Conservation (phyloP, 768 basidiomycete genomes). For the Lactifluus pinguis region DNA sequence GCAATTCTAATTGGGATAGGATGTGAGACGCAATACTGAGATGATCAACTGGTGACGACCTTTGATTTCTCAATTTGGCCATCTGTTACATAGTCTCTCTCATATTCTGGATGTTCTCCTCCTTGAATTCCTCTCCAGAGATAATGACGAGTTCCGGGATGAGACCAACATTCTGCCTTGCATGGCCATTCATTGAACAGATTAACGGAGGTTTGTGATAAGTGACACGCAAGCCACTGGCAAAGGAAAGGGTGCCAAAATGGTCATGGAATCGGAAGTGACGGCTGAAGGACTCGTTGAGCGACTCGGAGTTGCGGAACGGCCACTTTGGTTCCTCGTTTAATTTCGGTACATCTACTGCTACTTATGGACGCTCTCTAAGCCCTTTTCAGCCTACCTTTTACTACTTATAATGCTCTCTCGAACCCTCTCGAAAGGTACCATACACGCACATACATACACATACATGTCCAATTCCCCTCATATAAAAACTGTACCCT, state of each 20-base stretch:
- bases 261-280: slow-evolving; percentile 25
- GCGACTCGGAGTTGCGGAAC: too few relatives aligned
- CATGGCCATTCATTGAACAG: slow-evolving; percentile 31
- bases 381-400: too few relatives aligned
- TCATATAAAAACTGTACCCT: too few relatives aligned
- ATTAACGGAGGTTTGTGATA: slow-evolving; percentile 35
- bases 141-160: slow-evolving; percentile 26
- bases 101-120: slow-evolving; percentile 37
- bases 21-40: neutral
- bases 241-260: slow-evolving; percentile 40
- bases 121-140: slow-evolving; percentile 25
- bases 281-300: too few relatives aligned
- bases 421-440: too few relatives aligned
- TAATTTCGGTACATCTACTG: too few relatives aligned
- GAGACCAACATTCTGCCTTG: slow-evolving; percentile 22
- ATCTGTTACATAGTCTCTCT: slow-evolving; percentile 34
- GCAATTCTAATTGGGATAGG: neutral
- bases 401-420: too few relatives aligned
- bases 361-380: too few relatives aligned
- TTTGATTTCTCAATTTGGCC: slow-evolving; percentile 27
- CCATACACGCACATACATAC: too few relatives aligned
- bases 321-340: too few relatives aligned
- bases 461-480: too few relatives aligned
- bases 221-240: slow-evolving; percentile 31
- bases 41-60: neutral